phyloP scores from a whole-genome alignment of 2,329 filamentous ascomycete species.

The Alternaria triticimaculans region DNA sequence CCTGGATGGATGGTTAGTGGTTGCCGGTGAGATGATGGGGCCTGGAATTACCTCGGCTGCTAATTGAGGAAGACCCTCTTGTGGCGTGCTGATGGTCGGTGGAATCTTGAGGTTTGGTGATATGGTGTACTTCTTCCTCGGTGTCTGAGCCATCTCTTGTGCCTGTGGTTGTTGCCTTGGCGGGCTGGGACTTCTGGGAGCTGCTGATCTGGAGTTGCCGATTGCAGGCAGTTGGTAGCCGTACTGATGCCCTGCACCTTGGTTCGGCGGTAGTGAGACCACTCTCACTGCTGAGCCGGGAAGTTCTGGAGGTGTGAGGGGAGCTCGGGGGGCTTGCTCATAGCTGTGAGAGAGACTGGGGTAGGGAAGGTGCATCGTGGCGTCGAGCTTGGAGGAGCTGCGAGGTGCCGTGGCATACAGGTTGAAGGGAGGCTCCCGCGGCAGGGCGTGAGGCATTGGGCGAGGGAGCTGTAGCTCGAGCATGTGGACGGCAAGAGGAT shows the following conservation, averaged over 20 bases:
- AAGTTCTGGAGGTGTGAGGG: conserved; percentile 45
- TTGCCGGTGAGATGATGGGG: not conserved
- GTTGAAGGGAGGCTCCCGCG: conserved; percentile 44
- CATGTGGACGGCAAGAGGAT: conserved; percentile 39
- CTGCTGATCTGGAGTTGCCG: conserved; percentile 41
- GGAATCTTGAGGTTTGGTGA: conserved; percentile 48
- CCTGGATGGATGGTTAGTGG: conserved; percentile 58
- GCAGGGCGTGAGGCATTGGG: conserved; percentile 51
- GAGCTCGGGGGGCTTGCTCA: conserved; percentile 33
- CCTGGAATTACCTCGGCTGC: conserved; percentile 47
- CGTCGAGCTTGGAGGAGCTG: conserved; percentile 35
- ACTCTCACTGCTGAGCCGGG: conserved; percentile 42
- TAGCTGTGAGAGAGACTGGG: conserved; percentile 31
- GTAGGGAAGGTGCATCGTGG: conserved; percentile 45
- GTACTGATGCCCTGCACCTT: conserved; percentile 38
- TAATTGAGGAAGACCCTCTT: conserved; percentile 49
- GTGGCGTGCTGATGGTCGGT: conserved; percentile 46
- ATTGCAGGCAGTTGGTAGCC: conserved; percentile 46
- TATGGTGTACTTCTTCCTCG: conserved; percentile 42
- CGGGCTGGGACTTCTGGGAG: conserved; percentile 33
- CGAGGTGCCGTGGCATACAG: conserved; percentile 36
- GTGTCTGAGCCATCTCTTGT: conserved; percentile 32
- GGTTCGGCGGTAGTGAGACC: conserved; percentile 36
- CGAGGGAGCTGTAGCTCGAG: conserved; percentile 51
- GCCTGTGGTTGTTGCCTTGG: conserved; percentile 23